phyloP scores from a whole-genome alignment of 1,139 yeast species.

The Cylindricascospora bacillispora region DNA sequence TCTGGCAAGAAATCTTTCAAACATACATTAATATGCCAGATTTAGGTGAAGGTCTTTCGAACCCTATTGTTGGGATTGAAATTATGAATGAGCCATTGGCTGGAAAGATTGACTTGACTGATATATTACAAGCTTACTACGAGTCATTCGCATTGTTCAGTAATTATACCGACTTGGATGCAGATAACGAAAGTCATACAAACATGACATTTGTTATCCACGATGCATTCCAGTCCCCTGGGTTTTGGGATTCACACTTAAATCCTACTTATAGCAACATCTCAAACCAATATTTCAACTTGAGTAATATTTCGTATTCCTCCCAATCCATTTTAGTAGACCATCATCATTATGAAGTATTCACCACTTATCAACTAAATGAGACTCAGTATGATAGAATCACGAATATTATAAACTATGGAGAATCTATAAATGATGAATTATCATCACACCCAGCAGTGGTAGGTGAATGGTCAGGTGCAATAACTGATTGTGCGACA shows the following conservation, averaged over 20 bases:
- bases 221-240: slow-evolving; percentile 42
- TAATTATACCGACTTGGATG: slow-evolving; percentile 29
- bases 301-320: slow-evolving; percentile 11
- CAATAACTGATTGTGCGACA: slow-evolving; percentile 51
- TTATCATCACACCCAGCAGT: slow-evolving; percentile 35
- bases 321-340: slow-evolving; percentile 34
- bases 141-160: slow-evolving; percentile 25
- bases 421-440: slow-evolving; percentile 29
- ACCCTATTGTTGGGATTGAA: slow-evolving; percentile 48
- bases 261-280: slow-evolving; percentile 24
- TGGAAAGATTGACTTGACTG: slow-evolving; percentile 29
- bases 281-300: slow-evolving; percentile 12
- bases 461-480: slow-evolving; percentile 56
- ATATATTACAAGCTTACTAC: slow-evolving; percentile 29
- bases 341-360: slow-evolving; percentile 58
- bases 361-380: slow-evolving; percentile 33
- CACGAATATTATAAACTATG: slow-evolving; percentile 29
- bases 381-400: slow-evolving; percentile 19
- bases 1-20: slow-evolving; percentile 33
- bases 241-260: slow-evolving; percentile 39
- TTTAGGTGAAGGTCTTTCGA: slow-evolving; percentile 26
- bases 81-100: slow-evolving; percentile 56
- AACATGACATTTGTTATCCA: slow-evolving; percentile 41
- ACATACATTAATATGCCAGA: slow-evolving; percentile 43
- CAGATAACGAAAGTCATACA: slow-evolving; percentile 22